Evolutionary conservation across 2,329 filamentous ascomycete species (phyloP).

Genomic region (Colletotrichum gloeosporioides): DNA sequence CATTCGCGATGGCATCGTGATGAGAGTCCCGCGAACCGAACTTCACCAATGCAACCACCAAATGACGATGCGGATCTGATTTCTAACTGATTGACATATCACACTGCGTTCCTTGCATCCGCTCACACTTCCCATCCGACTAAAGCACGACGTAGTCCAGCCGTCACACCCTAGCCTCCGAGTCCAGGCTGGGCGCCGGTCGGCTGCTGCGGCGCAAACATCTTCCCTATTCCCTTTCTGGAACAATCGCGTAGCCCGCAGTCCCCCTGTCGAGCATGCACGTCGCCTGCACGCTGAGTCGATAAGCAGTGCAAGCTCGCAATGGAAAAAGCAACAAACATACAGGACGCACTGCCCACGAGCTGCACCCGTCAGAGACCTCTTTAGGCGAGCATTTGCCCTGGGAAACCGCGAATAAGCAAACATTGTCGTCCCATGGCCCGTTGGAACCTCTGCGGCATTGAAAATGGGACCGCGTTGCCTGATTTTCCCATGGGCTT

Average conservation of each 20-base stretch:
- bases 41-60: not conserved
- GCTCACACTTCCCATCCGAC: not conserved
- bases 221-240: not conserved
- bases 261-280: not conserved
- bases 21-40: not conserved
- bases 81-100: not conserved
- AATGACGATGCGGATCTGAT: not conserved
- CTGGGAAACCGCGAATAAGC: not conserved
- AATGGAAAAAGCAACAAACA: constrained; percentile 10
- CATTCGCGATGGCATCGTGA: not conserved
- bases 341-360: not conserved
- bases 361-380: not conserved
- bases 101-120: not conserved
- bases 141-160: not conserved
- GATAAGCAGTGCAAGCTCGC: not conserved
- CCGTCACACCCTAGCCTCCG: not conserved
- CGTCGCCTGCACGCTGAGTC: not conserved
- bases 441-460: not conserved
- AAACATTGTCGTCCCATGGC: not conserved
- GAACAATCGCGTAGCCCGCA: not conserved
- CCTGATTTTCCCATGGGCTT: not conserved
- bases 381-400: not conserved
- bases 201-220: not conserved
- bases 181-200: not conserved
- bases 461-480: not conserved